Evolutionary conservation across 2,329 filamentous ascomycete species (phyloP), one percentile per base, ranked within the genome.

Genomic region (Cladophialophora immunda): DNA sequence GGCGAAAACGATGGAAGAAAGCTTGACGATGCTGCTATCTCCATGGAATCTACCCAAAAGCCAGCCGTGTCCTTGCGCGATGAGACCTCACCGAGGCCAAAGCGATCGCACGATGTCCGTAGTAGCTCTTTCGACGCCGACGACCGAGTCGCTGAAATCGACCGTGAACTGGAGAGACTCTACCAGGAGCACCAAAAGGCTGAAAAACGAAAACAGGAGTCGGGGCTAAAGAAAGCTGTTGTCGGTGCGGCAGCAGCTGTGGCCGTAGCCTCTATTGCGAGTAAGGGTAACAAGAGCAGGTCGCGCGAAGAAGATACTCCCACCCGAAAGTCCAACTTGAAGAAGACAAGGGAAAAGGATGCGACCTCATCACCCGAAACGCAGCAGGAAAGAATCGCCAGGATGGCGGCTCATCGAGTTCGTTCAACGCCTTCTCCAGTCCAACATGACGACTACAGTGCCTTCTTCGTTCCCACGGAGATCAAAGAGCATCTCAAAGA

Each of bases 181-280:
- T 69, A 72, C 34, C 66, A 67, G 19, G 70, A 75, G 58, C 70
- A 69, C 47, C 67, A 54, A 32, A 61, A 66, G 36, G 25, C 36
- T 27, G 58, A 71, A 52, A 67, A 69, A 62, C 52, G 50, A 27
- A 63, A 68, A 41, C 66, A 58, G 45, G 58, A 41, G 8, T 50
- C 61, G 27, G 59, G 58, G 13, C 15, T 47, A n/a, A 85, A 82
- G 27, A 83, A 83, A 3, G 83, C 79, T 27, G 78, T 82, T 64
- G 76, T 79, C 45, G 81, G 80, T 53, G 78, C 83, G 57, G 78
- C 81, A 17, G 78, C 81, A 58, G 77, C 80, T 13, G 76, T 73
- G 50, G 75, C 72, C 15, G 73, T 75, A 57, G 74, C 72, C 32
- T 66, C 73, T 62, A 34, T 71, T 32, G 52, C 53, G 22, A 64